A percentile compares a stretch with the other conserved stretches of the same genome.
These are phyloP conservation scores for Periglandula ipomoeae DNA, from an alignment of 2,329 filamentous ascomycete species.

Conservation along the genomic window DNA sequence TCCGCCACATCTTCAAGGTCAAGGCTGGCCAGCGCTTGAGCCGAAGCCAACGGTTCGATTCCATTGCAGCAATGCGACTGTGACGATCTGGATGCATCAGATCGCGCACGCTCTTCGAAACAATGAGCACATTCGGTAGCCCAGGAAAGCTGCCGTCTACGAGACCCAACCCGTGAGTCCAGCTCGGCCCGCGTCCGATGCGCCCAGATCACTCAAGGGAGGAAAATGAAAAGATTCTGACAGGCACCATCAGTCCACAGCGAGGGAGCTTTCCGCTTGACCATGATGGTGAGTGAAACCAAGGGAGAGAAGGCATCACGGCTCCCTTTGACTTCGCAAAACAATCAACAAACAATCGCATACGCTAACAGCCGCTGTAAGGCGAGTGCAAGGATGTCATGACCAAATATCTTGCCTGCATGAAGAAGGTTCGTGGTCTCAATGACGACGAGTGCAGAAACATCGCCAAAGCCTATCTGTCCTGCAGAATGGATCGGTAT, in stretches of 20 bases:
- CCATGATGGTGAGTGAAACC: conserved; percentile 55
- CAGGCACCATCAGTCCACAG: conserved; percentile 54
- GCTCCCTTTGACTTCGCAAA: not conserved
- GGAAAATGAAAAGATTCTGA: conserved; percentile 2
- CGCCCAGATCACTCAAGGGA: not conserved
- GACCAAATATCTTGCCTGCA: conserved; percentile 73
- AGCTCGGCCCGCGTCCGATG: not conserved
- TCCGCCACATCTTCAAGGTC: not conserved
- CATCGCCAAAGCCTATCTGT: conserved; percentile 79
- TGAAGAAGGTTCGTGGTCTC: conserved; percentile 73
- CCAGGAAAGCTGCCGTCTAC: conserved; percentile 57
- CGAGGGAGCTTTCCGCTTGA: conserved; percentile 94
- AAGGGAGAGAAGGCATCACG: not conserved
- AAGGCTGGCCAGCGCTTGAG: not conserved
- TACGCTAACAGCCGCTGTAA: conserved; percentile 23
- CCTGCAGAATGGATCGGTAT: conserved; percentile 91
- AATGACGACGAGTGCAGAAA: conserved; percentile 81
- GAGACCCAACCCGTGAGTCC: conserved; percentile 61
- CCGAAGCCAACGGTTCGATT: no score
- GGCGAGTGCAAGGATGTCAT: conserved; percentile 92
- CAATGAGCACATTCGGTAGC: conserved; percentile 58
- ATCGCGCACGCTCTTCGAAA: not conserved
- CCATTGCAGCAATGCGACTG: not conserved
- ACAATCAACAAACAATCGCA: not conserved
- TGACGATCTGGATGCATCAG: not conserved